phyloP scores from a whole-genome alignment of 345 rosid species.

The Syzygium oleosum region DNA sequence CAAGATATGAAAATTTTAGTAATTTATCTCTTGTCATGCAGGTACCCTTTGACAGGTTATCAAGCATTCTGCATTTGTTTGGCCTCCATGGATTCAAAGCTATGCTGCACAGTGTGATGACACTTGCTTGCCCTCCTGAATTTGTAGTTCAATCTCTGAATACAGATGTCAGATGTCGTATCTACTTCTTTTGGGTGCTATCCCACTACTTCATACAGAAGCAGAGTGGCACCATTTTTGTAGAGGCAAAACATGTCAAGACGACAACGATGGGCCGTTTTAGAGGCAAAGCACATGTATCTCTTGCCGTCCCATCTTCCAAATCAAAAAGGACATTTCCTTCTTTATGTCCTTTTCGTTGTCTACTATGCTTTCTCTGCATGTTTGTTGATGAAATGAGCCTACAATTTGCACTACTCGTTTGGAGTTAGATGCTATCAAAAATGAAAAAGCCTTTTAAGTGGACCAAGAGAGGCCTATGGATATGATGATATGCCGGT shows the following conservation, averaged over 20 bases:
- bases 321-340: neutral
- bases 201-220: neutral
- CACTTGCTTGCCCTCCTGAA: neutral
- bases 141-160: slow-evolving; percentile 49
- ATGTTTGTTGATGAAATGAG: neutral
- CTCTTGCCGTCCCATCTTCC: neutral
- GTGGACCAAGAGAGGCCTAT: neutral
- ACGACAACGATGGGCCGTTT: neutral
- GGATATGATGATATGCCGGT: neutral
- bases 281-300: neutral
- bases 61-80: slow-evolving; percentile 84
- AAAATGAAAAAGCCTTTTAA: neutral
- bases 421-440: neutral
- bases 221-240: neutral
- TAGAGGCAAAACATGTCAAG: neutral
- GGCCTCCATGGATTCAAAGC: slow-evolving; percentile 87
- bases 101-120: slow-evolving; percentile 63
- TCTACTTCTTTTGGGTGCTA: neutral
- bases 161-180: neutral
- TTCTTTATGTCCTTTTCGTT: neutral
- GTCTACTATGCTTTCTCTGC: neutral
- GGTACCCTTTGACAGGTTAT: slow-evolving; percentile 80
- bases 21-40: slow-evolving; percentile 12
- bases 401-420: neutral
- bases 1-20: neutral